Percentiles rank a stretch among this genome's conserved stretches.
Evolutionary conservation across 139 green algal genomes (phyloP).

Genomic region (Trebouxia sp.): DNA sequence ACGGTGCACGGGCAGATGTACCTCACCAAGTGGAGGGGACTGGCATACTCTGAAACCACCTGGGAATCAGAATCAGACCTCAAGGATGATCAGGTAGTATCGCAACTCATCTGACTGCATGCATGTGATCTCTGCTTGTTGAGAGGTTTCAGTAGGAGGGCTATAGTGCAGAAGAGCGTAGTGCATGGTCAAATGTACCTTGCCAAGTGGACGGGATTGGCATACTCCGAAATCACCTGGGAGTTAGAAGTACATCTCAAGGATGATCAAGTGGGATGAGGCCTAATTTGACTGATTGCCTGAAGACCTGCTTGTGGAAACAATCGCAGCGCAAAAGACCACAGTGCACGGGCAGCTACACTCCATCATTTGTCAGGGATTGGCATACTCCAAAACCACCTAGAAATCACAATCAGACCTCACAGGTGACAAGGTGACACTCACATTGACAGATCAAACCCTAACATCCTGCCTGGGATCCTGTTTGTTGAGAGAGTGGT

Average conservation of each 20-base stretch:
- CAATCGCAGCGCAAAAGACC: conserved; percentile 39
- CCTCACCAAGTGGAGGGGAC: conserved; percentile 79
- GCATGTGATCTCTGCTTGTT: neutral
- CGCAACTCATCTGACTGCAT: neutral
- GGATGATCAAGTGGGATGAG: too few species aligned
- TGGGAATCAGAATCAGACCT: conserved; percentile 72
- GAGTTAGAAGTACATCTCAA: too few species aligned
- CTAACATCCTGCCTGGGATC: too few species aligned
- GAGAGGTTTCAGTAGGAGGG: too few species aligned
- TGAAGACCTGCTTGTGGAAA: conserved; percentile 47
- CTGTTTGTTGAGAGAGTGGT: conserved; percentile 46
- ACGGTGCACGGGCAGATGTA: conserved; percentile 35
- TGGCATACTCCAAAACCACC: conserved; percentile 77
- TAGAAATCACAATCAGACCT: conserved; percentile 72
- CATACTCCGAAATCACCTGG: too few species aligned
- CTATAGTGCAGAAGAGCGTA: too few species aligned
- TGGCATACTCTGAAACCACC: conserved; percentile 77
- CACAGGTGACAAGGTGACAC: conserved; percentile 35
- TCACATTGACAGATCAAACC: too few species aligned
- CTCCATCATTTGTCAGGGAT: conserved; percentile 78
- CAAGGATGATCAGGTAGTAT: conserved; percentile 35
- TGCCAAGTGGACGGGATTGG: too few species aligned
- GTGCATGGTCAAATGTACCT: too few species aligned
- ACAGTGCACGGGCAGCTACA: conserved; percentile 34
- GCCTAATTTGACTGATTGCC: too few species aligned